Evolutionary conservation across 805 yeast species (phyloP), one percentile per base, ranked within the genome.

Genomic region (Ogataea pini): DNA sequence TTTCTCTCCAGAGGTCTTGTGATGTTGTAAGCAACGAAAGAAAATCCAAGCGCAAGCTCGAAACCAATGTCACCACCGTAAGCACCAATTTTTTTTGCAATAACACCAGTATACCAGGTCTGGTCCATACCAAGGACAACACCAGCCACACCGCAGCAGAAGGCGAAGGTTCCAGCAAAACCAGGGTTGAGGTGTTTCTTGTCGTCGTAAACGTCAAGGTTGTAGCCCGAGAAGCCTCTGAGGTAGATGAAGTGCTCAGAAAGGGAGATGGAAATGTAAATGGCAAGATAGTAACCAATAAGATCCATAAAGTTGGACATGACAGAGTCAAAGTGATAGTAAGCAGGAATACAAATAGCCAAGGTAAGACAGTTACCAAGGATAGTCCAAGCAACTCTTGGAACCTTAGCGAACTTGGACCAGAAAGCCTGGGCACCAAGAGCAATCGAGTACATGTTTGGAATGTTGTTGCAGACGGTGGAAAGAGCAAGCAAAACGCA

Each of bases 401-500:
- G 97, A 50, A 91, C 73, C 62, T 74, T 79, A 36, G 82, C 75
- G 62, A 90, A 79, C 54, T 80, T 81, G 48, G 86, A 80, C 86
- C 92, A 86, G 60, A 86, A 72, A 37, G 94, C 82, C 72, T 91
- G 97, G 29, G 90, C 89, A 56, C 90, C 83, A 63, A 91, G 76
- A 34, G 89, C 91, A 60, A 89, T 80, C 20, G 97, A 88, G 75
- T 91, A 91, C 86, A 89, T 83, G 75, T 89, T 90, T 69, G 97
- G 97, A 68, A 90, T 82, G 73, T 89, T 90, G 77, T 89, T 89
- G 56, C 96, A 84, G 48, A 91, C 85, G 27, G 96, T 89, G 27
- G 96, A 88, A 56, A 91, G 71, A 14, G 96, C 89, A 55, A 91
- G 73, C 16, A 91, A 25, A 27, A 91, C 97, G 70, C 91, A 80